Percentiles rank a stretch among this genome's conserved stretches.
Evolutionary conservation across 192 early-diverging fungal genomes (phyloP).

Genomic region (Pilaira anomala): DNA sequence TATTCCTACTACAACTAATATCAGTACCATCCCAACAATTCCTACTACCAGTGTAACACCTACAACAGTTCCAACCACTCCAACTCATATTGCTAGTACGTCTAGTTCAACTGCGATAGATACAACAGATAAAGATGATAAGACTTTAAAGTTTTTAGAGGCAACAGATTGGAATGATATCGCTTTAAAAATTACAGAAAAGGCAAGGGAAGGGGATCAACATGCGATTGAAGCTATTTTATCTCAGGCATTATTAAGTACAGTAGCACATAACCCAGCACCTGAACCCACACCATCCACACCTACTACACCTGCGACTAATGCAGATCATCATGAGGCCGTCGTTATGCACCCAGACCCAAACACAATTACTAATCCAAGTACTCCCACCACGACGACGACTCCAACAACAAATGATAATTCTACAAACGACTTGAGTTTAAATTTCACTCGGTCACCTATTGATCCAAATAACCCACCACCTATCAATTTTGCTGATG

Average conservation of each 20-base stretch:
- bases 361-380: not conserved
- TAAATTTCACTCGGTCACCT: not conserved
- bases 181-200: constrained; percentile 28
- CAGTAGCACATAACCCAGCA: not conserved
- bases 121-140: not conserved
- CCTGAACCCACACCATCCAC: not conserved
- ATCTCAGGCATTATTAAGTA: constrained; percentile 18
- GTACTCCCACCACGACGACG: not conserved
- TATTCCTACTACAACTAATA: no score
- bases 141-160: constrained; percentile 16
- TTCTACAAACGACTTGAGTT: not conserved
- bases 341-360: no score
- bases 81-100: not conserved
- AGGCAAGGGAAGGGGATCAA: constrained; percentile 19
- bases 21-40: no score
- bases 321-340: no score
- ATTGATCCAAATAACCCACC: not conserved
- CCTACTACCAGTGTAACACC: not conserved
- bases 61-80: not conserved
- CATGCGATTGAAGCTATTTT: constrained; percentile 14
- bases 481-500: constrained; percentile 25
- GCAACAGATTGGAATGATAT: constrained; percentile 27
- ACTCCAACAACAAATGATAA: not conserved
- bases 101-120: not conserved
- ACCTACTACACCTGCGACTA: not conserved